Percentiles rank a stretch among this genome's conserved stretches.
Conservation (phyloP, 805 yeast genomes). For the Hyphopichia homilentoma region DNA sequence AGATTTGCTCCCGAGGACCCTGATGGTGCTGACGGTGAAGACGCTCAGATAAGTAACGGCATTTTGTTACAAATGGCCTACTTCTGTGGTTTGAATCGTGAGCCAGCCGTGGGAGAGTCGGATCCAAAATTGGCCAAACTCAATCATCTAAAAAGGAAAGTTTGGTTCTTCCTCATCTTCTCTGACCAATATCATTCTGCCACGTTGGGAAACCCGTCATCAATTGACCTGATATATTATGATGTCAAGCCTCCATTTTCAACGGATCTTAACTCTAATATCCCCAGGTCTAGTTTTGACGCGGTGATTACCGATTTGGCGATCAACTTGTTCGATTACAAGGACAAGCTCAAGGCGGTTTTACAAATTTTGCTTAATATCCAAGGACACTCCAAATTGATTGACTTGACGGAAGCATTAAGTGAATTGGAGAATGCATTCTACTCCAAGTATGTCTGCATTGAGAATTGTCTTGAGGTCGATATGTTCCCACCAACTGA, state of each 20-base stretch:
- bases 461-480: conserved; percentile 2
- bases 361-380: conserved; percentile 34
- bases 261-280: conserved; percentile 24
- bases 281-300: conserved; percentile 34
- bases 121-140: conserved; percentile 19
- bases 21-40: conserved; percentile 52
- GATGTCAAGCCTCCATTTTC: conserved; percentile 44
- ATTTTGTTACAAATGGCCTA: conserved; percentile 63
- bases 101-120: conserved; percentile 41
- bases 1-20: conserved; percentile 45
- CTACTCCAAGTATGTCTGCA: neutral
- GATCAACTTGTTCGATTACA: conserved; percentile 17
- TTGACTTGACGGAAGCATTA: conserved; percentile 26
- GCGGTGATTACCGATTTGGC: conserved; percentile 20
- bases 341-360: conserved; percentile 25
- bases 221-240: conserved; percentile 31
- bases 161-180: conserved; percentile 47
- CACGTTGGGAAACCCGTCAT: conserved; percentile 41
- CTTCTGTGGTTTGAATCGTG: conserved; percentile 64
- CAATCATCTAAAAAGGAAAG: conserved; percentile 48
- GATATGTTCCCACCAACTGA: too few relatives aligned
- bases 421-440: conserved; percentile 24
- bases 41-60: conserved; percentile 52
- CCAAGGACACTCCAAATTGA: conserved; percentile 27
- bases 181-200: conserved; percentile 41